Conservation (phyloP, 164 flowering plant species). For the Tetracentron sinense region DNA sequence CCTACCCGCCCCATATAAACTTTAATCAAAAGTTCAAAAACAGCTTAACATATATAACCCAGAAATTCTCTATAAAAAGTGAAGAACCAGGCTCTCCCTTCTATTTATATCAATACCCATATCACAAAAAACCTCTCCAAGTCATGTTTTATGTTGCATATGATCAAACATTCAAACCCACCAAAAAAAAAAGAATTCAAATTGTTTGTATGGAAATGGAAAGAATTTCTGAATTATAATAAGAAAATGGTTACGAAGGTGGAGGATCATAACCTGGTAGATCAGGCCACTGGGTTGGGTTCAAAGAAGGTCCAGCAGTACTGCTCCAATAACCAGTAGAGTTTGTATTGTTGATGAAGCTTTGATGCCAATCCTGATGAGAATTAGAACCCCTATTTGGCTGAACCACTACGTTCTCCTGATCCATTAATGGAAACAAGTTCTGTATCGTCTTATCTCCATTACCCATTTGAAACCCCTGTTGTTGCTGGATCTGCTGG, state of each 20-base stretch:
- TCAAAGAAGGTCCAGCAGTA: constrained; percentile 11
- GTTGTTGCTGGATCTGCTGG: background rate
- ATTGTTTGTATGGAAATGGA: background rate
- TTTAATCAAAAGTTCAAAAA: background rate
- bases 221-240: background rate
- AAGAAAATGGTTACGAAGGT: constrained; percentile 14
- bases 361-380: constrained; percentile 16
- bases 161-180: background rate
- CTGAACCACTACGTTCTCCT: constrained; percentile 12
- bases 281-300: constrained; percentile 33
- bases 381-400: constrained; percentile 12
- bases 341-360: constrained; percentile 12
- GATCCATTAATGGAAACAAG: constrained; percentile 2
- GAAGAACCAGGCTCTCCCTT: background rate
- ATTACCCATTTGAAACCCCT: constrained; percentile 16
- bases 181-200: constrained; percentile 1
- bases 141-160: background rate
- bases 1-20: too few relatives aligned
- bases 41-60: too few relatives aligned
- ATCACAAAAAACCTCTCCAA: constrained; percentile 8
- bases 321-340: constrained; percentile 14
- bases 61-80: background rate
- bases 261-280: constrained; percentile 30
- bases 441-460: constrained; percentile 4
- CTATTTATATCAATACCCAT: constrained; percentile 3